Evolutionary conservation across 805 yeast species (phyloP).

Genomic region (Ogataea ganodermae): DNA sequence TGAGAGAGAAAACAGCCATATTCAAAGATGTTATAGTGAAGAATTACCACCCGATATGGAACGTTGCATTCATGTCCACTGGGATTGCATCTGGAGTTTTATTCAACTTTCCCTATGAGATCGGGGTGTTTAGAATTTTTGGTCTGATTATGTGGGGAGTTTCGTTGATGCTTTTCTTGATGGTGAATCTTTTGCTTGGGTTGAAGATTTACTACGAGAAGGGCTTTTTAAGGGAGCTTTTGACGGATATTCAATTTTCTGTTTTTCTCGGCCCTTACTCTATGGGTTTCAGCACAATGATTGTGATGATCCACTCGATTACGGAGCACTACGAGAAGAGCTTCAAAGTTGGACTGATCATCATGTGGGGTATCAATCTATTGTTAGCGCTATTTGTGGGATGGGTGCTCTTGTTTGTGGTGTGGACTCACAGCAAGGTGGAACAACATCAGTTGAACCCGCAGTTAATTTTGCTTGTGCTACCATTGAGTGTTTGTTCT

Average conservation of each 20-base stretch:
- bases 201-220: conserved; percentile 35
- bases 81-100: conserved; percentile 67
- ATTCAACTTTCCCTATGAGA: conserved; percentile 52
- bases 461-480: conserved; percentile 67
- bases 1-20: background rate
- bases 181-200: conserved; percentile 41
- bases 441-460: conserved; percentile 46
- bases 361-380: conserved; percentile 70
- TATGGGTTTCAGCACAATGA: conserved; percentile 76
- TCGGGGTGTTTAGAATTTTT: conserved; percentile 23
- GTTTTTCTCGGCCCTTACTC: conserved; percentile 75
- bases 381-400: conserved; percentile 55
- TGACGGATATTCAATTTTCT: conserved; percentile 47
- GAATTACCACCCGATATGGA: conserved; percentile 57
- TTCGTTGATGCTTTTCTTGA: conserved; percentile 49
- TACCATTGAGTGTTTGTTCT: conserved; percentile 73
- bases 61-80: conserved; percentile 75
- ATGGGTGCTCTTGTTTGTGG: conserved; percentile 56
- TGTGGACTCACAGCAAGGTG: conserved; percentile 41
- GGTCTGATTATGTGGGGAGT: conserved; percentile 48
- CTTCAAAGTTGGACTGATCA: conserved; percentile 43
- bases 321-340: conserved; percentile 35
- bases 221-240: conserved; percentile 26
- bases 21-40: conserved; percentile 21
- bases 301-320: conserved; percentile 53